Conservation (phyloP, 2,329 filamentous ascomycete genomes). For the Zasmidium angulare region DNA sequence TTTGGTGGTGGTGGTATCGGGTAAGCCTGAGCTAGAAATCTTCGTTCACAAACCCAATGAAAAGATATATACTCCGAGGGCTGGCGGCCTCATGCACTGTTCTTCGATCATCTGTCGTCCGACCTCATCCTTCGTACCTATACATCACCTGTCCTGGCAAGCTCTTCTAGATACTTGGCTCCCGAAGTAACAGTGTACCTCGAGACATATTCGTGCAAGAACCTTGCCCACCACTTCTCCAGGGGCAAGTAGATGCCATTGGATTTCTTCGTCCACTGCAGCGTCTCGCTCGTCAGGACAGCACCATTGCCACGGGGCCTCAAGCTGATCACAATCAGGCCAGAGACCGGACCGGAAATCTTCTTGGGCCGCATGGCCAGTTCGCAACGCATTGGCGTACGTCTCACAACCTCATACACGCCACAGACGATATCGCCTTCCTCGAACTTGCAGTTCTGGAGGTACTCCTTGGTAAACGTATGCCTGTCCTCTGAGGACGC, state of each 20-base stretch:
- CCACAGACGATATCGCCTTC: constrained; percentile 25
- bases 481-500: background rate
- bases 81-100: background rate
- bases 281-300: constrained; percentile 21
- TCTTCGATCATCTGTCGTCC: background rate
- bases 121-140: background rate
- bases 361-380: constrained; percentile 10
- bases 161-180: constrained; percentile 14
- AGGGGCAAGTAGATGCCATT: constrained; percentile 18
- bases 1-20: too few species aligned
- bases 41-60: too few species aligned
- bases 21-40: too few species aligned
- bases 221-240: constrained; percentile 15
- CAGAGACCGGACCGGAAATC: constrained; percentile 7
- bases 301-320: constrained; percentile 21
- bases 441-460: constrained; percentile 19
- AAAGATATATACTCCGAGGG: too few species aligned
- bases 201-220: constrained; percentile 19
- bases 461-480: constrained; percentile 21
- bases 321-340: constrained; percentile 18
- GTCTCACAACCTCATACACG: constrained; percentile 22
- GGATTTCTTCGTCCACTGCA: constrained; percentile 22
- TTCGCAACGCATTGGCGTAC: constrained; percentile 16
- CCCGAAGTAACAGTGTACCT: constrained; percentile 17
- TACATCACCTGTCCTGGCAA: background rate